Conservation (phyloP, 1,139 yeast species). For the Sugiyamaella paludigena region DNA sequence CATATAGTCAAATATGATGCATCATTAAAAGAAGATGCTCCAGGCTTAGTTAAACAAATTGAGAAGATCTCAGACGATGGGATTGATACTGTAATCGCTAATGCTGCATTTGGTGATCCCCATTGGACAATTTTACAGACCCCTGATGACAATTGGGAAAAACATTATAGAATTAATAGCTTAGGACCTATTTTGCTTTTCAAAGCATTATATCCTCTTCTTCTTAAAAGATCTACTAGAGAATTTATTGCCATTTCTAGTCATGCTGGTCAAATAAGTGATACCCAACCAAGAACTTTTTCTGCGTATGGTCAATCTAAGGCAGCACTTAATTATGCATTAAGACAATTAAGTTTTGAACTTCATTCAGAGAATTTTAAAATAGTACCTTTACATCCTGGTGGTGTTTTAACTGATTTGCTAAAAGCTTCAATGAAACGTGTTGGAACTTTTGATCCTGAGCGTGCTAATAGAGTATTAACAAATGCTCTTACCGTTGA, state of each 20-base stretch:
- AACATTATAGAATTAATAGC: constrained; percentile 14
- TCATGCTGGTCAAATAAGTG: constrained; percentile 30
- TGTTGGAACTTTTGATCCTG: neutral
- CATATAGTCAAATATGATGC: neutral
- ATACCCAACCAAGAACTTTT: constrained; percentile 16
- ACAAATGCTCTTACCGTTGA: constrained; percentile 6
- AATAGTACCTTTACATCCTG: constrained; percentile 3
- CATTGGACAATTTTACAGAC: neutral
- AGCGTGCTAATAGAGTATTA: neutral
- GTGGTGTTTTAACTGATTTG: constrained; percentile 9
- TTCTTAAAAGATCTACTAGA: constrained; percentile 20
- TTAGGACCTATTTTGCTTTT: constrained; percentile 5
- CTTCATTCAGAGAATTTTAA: constrained; percentile 5
- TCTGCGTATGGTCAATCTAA: constrained; percentile 8
- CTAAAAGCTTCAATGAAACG: constrained; percentile 1
- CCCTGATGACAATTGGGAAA: neutral
- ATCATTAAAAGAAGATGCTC: too few species aligned
- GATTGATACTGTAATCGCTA: constrained; percentile 10
- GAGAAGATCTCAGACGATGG: neutral
- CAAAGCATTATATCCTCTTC: constrained; percentile 1
- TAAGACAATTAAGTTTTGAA: constrained; percentile 3
- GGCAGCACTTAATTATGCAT: constrained; percentile 7
- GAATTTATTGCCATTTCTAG: constrained; percentile 29
- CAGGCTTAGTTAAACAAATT: too few species aligned
- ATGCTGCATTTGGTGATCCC: constrained; percentile 6